phyloP scores from a whole-genome alignment of 495 filamentous ascomycete genomes.

The Acidomyces sp. region DNA sequence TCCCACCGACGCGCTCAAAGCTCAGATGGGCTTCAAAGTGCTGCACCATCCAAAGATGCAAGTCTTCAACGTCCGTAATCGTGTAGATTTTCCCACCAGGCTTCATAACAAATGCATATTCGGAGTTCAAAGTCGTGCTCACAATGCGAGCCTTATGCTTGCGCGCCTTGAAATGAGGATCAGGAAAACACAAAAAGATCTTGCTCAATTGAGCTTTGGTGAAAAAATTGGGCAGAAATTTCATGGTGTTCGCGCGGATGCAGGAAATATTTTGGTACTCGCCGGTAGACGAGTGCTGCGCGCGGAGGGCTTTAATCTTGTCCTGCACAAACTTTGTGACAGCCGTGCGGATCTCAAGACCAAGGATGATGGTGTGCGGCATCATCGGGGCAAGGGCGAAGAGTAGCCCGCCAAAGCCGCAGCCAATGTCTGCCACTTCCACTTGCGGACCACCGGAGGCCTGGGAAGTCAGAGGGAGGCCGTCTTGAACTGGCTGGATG shows the following conservation, averaged over 20 bases:
- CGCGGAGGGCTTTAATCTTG: slow-evolving; percentile 66
- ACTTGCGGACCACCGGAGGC: no score
- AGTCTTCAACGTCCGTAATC: slow-evolving; percentile 91
- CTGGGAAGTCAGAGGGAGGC: no score
- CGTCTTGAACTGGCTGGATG: no score
- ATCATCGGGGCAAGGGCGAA: slow-evolving; percentile 71
- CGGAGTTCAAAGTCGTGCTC: slow-evolving; percentile 69
- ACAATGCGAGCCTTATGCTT: slow-evolving; percentile 97
- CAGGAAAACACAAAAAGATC: slow-evolving; percentile 95
- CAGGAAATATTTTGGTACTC: slow-evolving; percentile 74
- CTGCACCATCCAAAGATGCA: slow-evolving; percentile 81
- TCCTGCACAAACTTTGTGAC: slow-evolving; percentile 82
- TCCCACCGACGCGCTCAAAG: slow-evolving; percentile 44
- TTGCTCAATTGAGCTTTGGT: slow-evolving; percentile 57
- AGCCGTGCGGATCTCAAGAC: slow-evolving; percentile 81
- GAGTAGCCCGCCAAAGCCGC: slow-evolving; percentile 84
- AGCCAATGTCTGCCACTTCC: slow-evolving; percentile 94
- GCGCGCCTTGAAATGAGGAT: slow-evolving; percentile 92
- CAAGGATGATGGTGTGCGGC: slow-evolving; percentile 67
- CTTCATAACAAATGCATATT: slow-evolving; percentile 79
- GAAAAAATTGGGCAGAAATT: slow-evolving; percentile 96
- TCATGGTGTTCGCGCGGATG: slow-evolving; percentile 90
- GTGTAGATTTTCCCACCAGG: slow-evolving; percentile 84
- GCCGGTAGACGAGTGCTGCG: slow-evolving; percentile 37
- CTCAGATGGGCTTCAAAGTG: slow-evolving; percentile 62